A percentile compares a stretch with the other conserved stretches of the same genome.
Evolutionary conservation across 1,284 basidiomycete species (phyloP).

Genomic region (Hemileia vastatrix): DNA sequence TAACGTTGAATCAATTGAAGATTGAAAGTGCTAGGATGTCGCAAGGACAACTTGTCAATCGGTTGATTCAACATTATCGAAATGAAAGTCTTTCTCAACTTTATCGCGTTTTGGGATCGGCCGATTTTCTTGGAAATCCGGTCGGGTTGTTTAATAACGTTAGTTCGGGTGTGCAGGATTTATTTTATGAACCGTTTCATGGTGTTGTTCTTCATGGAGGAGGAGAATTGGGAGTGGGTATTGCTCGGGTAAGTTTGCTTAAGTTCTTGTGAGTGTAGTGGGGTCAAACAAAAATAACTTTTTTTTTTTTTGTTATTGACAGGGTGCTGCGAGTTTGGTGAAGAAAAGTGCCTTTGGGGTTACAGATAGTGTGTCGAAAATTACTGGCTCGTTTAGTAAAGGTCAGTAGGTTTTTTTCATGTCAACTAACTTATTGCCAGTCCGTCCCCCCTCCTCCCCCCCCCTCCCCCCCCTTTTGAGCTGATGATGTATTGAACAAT

Average conservation of each 20-base stretch:
- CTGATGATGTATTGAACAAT: conserved; percentile 73
- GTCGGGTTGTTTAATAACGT: conserved; percentile 98
- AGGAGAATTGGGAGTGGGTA: conserved; percentile 88
- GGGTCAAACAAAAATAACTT: not conserved
- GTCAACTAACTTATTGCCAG: not conserved
- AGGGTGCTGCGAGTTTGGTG: conserved; percentile 95
- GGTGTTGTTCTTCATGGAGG: conserved; percentile 96
- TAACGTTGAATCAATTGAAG: conserved; percentile 86
- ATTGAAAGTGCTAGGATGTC: conserved; percentile 91
- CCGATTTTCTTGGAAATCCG: conserved; percentile 75
- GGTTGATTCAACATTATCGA: conserved; percentile 84
- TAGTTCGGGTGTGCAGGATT: conserved; percentile 95
- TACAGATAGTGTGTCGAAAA: conserved; percentile 90
- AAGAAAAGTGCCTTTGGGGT: conserved; percentile 98
- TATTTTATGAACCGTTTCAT: conserved; percentile 98
- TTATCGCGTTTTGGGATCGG: conserved; percentile 90
- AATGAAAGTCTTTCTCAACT: conserved; percentile 89
- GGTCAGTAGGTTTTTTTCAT: conserved; percentile 49
- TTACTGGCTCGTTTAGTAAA: conserved; percentile 94
- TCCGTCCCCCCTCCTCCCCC: no score
- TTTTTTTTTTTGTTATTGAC: conserved; percentile 14
- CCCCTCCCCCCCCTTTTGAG: no score
- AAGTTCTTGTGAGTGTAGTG: no score
- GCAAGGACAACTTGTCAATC: conserved; percentile 68
- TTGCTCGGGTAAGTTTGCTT: conserved; percentile 63